phyloP scores from a whole-genome alignment of 768 basidiomycete genomes.

The Dacryopinax primogenitus region DNA sequence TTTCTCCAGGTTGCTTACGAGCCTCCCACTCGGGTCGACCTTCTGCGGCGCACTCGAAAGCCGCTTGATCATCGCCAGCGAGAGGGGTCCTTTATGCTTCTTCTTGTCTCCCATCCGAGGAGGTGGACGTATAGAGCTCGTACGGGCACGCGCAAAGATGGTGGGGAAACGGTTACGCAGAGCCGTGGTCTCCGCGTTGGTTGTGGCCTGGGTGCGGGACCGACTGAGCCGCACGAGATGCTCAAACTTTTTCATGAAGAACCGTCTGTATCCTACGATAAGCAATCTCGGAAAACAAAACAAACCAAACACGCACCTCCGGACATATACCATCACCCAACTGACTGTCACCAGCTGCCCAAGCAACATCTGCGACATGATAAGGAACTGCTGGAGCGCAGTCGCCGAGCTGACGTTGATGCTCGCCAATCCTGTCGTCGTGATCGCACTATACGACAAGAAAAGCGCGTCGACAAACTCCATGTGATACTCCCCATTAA shows the following conservation, averaged over 20 bases:
- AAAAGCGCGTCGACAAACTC: constrained; percentile 67
- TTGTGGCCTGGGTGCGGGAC: constrained; percentile 6
- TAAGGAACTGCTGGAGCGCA: constrained; percentile 25
- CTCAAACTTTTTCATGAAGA: constrained; percentile 4
- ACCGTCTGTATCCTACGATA: not conserved
- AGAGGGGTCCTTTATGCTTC: constrained; percentile 1
- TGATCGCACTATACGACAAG: constrained; percentile 63
- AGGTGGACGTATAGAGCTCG: constrained; percentile 12
- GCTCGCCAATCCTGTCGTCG: constrained; percentile 39
- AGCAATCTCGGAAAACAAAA: not conserved
- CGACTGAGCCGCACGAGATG: constrained; percentile 3
- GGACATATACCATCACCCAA: constrained; percentile 69
- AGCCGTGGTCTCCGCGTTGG: constrained; percentile 16
- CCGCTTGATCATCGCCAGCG: constrained; percentile 11
- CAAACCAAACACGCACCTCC: constrained; percentile 38
- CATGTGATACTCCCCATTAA: constrained; percentile 49
- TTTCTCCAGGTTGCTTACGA: not conserved
- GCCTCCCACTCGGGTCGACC: not conserved
- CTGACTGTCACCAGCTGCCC: constrained; percentile 70
- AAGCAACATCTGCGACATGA: constrained; percentile 64
- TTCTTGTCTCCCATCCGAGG: constrained; percentile 1
- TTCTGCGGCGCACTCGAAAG: not conserved
- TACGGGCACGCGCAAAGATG: constrained; percentile 17
- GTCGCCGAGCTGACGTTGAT: constrained; percentile 22
- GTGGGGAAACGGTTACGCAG: constrained; percentile 29